Conservation (phyloP, 208 protist genomes). For the Leishmania braziliensis region DNA sequence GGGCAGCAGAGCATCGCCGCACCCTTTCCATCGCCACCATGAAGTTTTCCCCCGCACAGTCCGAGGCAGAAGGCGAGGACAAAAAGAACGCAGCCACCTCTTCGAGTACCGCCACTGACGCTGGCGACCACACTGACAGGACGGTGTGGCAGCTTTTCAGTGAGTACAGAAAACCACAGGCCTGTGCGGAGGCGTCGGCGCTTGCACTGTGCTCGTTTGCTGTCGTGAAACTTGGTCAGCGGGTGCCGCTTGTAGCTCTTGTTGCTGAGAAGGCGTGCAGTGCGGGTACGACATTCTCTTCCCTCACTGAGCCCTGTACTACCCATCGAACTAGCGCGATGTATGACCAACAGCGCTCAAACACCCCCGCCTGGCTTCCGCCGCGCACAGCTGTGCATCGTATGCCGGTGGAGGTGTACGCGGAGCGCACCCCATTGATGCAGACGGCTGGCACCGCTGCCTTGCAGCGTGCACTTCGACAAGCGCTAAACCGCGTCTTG, state of each 20-base stretch:
- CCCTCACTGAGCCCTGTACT: not conserved
- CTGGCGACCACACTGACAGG: not conserved
- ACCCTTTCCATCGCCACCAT: not conserved
- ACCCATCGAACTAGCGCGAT: not conserved
- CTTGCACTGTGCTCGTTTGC: constrained; percentile 10
- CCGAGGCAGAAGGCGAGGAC: not conserved
- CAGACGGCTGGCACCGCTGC: not conserved
- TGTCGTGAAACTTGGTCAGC: constrained; percentile 18
- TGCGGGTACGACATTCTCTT: not conserved
- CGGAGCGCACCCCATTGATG: constrained; percentile 18
- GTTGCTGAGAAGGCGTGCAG: constrained; percentile 18
- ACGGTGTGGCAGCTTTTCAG: not conserved
- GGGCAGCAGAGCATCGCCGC: not conserved
- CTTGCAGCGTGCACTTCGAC: constrained; percentile 8
- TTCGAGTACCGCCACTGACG: not conserved
- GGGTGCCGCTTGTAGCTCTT: constrained; percentile 16
- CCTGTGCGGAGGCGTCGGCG: constrained; percentile 8
- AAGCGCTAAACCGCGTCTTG: not conserved
- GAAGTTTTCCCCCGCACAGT: not conserved
- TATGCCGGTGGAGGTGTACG: constrained; percentile 21
- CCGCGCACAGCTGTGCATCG: constrained; percentile 1
- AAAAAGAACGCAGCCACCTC: not conserved
- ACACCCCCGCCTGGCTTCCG: not conserved
- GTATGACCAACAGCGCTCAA: not conserved
- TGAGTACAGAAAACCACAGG: constrained; percentile 5